These are phyloP conservation scores for Oligophagozyma castellii DNA, from an alignment of 1,139 yeast genomes.

Conservation along the genomic window DNA sequence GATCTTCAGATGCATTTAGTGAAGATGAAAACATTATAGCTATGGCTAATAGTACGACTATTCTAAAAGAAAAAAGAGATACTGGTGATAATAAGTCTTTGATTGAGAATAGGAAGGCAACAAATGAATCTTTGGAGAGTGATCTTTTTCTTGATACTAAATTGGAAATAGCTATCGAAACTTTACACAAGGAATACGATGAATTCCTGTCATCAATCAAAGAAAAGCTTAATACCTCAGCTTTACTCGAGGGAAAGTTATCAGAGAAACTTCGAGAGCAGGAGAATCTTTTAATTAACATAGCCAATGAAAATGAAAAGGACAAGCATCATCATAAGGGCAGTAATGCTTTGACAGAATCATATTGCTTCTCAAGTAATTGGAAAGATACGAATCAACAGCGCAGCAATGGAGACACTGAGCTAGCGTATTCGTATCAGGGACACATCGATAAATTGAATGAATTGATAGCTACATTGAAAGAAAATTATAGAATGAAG, in stretches of 20 bases:
- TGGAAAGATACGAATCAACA: constrained; percentile 23
- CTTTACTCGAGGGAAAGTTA: constrained; percentile 10
- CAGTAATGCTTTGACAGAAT: not conserved
- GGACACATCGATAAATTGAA: constrained; percentile 12
- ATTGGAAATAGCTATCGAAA: constrained; percentile 17
- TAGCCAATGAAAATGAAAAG: constrained; percentile 4
- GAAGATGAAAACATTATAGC: too few relatives aligned
- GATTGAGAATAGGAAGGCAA: constrained; percentile 1
- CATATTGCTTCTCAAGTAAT: constrained; percentile 1
- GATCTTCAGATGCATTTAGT: too few relatives aligned
- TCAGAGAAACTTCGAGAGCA: constrained; percentile 14
- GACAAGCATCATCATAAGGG: not conserved
- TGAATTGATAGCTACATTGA: constrained; percentile 7
- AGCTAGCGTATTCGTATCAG: constrained; percentile 10
- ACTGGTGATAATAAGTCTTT: not conserved
- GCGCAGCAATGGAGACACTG: constrained; percentile 12
- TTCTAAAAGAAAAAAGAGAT: constrained; percentile 1
- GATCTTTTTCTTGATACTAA: constrained; percentile 11
- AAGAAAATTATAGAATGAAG: constrained; percentile 8
- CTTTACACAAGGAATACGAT: constrained; percentile 20
- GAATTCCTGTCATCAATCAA: constrained; percentile 17
- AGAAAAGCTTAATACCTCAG: constrained; percentile 12
- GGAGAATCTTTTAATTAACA: constrained; percentile 7
- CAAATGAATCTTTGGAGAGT: constrained; percentile 4
- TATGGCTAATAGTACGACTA: constrained; percentile 8